Percentiles rank a stretch among this genome's conserved stretches.
phyloP scores from a whole-genome alignment of 2,329 filamentous ascomycete species.

The Cucurbitaria berberidis region DNA sequence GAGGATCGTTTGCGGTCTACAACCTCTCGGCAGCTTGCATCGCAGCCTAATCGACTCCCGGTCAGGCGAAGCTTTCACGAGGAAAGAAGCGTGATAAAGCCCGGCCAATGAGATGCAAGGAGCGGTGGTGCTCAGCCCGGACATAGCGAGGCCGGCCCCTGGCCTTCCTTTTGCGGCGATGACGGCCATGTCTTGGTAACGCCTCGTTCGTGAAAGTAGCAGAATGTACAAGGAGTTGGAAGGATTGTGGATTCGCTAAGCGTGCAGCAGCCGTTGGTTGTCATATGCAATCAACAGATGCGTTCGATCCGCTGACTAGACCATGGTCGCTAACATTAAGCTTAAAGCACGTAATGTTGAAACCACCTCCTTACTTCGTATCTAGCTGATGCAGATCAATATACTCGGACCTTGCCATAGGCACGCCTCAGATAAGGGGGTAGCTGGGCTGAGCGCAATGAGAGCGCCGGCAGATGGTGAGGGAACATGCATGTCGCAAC shows the following conservation, averaged over 20 bases:
- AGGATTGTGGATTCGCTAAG: not conserved
- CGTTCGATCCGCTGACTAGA: conserved; percentile 27
- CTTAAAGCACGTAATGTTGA: conserved; percentile 39
- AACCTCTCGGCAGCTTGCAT: conserved; percentile 9
- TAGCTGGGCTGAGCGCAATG: conserved; percentile 14
- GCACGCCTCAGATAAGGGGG: conserved; percentile 37
- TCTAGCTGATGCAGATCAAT: conserved; percentile 36
- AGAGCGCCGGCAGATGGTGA: conserved; percentile 8
- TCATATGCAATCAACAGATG: conserved; percentile 11
- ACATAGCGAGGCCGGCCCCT: conserved; percentile 13
- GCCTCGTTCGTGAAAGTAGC: conserved; percentile 1
- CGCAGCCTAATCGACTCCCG: conserved; percentile 15
- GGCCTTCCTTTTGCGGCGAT: conserved; percentile 22
- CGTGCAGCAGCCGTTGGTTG: conserved; percentile 4
- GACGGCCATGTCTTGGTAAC: conserved; percentile 8
- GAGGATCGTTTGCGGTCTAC: conserved; percentile 9
- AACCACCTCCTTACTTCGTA: conserved; percentile 42
- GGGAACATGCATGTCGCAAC: conserved; percentile 2
- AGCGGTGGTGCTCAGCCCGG: conserved; percentile 3
- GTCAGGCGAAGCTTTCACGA: conserved; percentile 9
- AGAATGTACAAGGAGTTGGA: not conserved
- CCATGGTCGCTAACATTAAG: conserved; percentile 39
- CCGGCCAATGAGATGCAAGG: conserved; percentile 17
- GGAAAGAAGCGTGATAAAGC: conserved; percentile 6
- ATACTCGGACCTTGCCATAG: conserved; percentile 26